phyloP scores from a whole-genome alignment of 441 rosid genomes.

The Eutrema salsugineum region DNA sequence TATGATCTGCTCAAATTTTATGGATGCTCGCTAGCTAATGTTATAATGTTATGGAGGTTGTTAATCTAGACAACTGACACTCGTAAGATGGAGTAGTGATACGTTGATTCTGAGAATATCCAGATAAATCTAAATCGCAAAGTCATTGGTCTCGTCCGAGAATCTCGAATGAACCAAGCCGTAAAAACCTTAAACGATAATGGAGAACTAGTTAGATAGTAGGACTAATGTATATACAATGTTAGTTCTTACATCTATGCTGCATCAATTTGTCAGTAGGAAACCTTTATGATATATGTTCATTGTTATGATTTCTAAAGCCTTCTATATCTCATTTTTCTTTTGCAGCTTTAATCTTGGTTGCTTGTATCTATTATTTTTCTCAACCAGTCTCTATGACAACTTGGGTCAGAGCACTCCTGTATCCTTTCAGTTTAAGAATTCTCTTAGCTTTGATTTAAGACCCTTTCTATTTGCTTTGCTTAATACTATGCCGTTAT shows the following conservation, averaged over 20 bases:
- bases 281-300: neutral
- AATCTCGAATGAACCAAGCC: no score
- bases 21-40: neutral
- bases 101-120: no score
- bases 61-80: no score
- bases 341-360: conserved; percentile 74
- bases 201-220: no score
- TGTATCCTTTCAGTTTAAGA: conserved; percentile 63
- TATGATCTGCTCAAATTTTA: neutral
- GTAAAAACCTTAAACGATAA: no score
- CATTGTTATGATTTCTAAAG: neutral
- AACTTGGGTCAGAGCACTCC: conserved; percentile 67
- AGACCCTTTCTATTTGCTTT: conserved; percentile 12
- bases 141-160: no score
- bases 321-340: neutral
- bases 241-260: no score
- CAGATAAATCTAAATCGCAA: no score
- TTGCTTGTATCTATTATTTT: conserved; percentile 71
- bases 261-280: neutral
- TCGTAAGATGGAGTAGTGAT: no score
- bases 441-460: neutral
- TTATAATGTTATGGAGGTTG: no score
- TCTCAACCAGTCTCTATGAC: conserved; percentile 55
- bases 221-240: no score
- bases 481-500: conserved; percentile 33